These are phyloP conservation scores for Senna tora DNA, from an alignment of 306 rosid species.

Conservation along the genomic window DNA sequence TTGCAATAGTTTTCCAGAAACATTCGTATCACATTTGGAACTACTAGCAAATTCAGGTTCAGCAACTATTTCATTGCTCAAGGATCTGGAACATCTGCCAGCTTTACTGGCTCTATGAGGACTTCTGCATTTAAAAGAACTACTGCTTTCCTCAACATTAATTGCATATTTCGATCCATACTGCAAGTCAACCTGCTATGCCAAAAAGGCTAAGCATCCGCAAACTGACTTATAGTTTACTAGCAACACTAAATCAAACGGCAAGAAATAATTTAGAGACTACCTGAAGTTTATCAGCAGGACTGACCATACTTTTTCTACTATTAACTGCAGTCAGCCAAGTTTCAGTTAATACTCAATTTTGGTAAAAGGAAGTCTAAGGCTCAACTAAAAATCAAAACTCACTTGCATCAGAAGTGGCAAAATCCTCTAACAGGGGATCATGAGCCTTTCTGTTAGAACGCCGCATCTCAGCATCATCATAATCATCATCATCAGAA, in stretches of 20 bases:
- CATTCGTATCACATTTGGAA: conserved; percentile 54
- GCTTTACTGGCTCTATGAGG: conserved; percentile 44
- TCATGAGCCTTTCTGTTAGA: conserved; percentile 48
- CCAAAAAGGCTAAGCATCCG: conserved; percentile 38
- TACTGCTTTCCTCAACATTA: conserved; percentile 70
- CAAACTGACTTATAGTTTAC: conserved; percentile 25
- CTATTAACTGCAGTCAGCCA: conserved; percentile 57
- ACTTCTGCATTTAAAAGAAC: conserved; percentile 69
- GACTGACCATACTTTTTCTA: conserved; percentile 39
- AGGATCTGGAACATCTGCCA: conserved; percentile 49
- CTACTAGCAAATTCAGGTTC: conserved; percentile 54
- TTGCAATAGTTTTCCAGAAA: conserved; percentile 52
- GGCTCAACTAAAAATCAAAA: conserved; percentile 39
- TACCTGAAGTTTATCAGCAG: conserved; percentile 57
- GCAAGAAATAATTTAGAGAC: conserved; percentile 30
- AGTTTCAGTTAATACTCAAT: conserved; percentile 40
- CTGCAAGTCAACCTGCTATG: conserved; percentile 59
- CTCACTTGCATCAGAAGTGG: conserved; percentile 63
- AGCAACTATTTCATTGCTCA: conserved; percentile 49
- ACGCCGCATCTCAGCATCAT: conserved; percentile 50
- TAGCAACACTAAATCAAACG: conserved; percentile 17
- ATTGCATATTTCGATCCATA: conserved; percentile 48
- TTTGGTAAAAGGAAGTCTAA: conserved; percentile 28
- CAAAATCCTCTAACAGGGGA: conserved; percentile 46
- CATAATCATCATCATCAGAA: conserved; percentile 65